Base-by-base conservation (phyloP, 768 basidiomycete genomes). In the Imleria badia region DNA sequence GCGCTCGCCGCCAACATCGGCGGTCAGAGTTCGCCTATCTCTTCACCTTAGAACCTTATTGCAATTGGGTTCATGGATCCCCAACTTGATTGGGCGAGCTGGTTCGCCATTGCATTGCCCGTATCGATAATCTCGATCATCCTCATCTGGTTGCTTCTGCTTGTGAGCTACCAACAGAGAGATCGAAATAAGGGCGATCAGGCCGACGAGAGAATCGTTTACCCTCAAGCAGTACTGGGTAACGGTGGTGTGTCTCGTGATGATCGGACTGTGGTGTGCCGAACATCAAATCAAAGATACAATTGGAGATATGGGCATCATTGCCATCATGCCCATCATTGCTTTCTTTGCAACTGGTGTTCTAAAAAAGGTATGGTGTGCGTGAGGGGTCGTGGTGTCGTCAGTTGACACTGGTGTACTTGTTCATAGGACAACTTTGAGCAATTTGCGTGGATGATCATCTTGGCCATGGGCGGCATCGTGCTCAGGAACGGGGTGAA, bases 1-100 rank as follows among this genome's bases (percentile, higher is more conserved):
- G 96, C 97, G 1, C 81, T 99, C 19, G 94, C 96, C 0, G 94
- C 95, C 19, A 99, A 98, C 67, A 94, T 98, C 55, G 97, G 97
- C 13, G 97, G 97, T 1, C 95, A 98, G 72, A 91, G 88, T 46
- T 98, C 95, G 1, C 96, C 95, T 3, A 98, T 98, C 55, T 98
- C 96, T 3, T 98, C 94, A 0, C 96, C 96, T 2, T 96, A 98
- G 72, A 99, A 98, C 69, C 81, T 98, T 29, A 98, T 99, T 56
- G 94, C 95, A 5, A 74, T 98, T 8, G 73, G 80, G n/a, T 81
- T 75, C 5, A 98, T 99, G 96, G 82, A 92, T 38, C 86, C 87
- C 1, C 80, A 81, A 2, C 72, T 98, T 3, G 89, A 88, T 64
- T 98, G 96, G 96, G 84, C 78, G 1, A 79, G 82, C 38, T 99